Base-by-base conservation (phyloP, 768 basidiomycete species). In the Boletus vinaceobasis region DNA sequence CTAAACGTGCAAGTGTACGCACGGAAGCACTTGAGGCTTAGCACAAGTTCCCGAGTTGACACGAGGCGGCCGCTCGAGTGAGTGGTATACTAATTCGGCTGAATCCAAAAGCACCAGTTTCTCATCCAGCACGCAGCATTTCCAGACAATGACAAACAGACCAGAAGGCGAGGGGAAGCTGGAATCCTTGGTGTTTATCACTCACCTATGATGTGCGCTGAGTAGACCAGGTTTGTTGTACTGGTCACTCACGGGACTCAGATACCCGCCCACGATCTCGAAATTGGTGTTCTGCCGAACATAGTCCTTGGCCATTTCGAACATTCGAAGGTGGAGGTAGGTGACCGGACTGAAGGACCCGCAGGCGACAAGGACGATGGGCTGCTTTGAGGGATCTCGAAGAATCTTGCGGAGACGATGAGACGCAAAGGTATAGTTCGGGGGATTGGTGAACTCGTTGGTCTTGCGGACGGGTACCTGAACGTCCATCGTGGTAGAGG, bases 221-320 rank as follows among this genome's bases (percentile, higher is more conserved):
- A 97, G 85, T 43, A 99, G 77, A 48, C 97, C 97, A 36, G 90
- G 85, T 71, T 99, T 99, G 82, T 93, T 92, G 85, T 99, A 99
- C 77, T 81, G 78, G 77, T 96, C 94, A 66, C 85, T 88, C 68
- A 99, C 97, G 32, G 97, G 96, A 62, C 93, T 96, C 65, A 98
- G 84, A 74, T 98, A 98, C 3, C 93, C 94, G 27, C 90, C 97
- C 64, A 98, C 79, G 63, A 99, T 90, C 73, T 97, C 93, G 65
- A 91, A 97, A 60, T 90, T 77, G 45, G 92, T 93, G 71, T 94
- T 92, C 64, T 93, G 90, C 48, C 92, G 85, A 50, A 90, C 84
- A 65, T 93, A 94, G 77, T 98, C 97, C 74, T 88, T 90, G 52
- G 96, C 97, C 97, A 99, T 98, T 71, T 98, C 97, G 73, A 98